phyloP scores from a whole-genome alignment of 2,329 filamentous ascomycete species.

The Colletotrichum godetiae region DNA sequence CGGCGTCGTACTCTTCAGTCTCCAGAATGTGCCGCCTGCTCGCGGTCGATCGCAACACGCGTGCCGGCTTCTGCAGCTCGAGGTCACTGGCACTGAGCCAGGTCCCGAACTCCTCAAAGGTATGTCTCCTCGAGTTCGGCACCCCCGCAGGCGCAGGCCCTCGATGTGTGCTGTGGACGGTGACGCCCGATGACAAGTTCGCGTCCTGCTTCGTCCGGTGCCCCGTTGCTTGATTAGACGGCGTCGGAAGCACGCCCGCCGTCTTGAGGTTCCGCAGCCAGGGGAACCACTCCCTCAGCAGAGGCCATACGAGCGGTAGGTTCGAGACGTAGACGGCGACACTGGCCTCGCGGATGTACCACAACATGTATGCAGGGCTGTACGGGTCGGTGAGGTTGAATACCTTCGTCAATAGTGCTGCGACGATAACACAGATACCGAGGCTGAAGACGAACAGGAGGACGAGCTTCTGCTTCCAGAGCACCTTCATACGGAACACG shows the following conservation, averaged over 20 bases:
- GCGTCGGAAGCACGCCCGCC: background rate
- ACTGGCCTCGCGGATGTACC: constrained; percentile 65
- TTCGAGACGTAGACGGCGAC: constrained; percentile 65
- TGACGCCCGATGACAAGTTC: background rate
- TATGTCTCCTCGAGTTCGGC: background rate
- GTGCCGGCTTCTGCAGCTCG: constrained; percentile 9
- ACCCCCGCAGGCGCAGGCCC: background rate
- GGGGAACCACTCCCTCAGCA: constrained; percentile 52
- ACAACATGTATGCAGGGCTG: constrained; percentile 54
- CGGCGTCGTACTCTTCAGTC: background rate
- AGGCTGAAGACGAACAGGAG: constrained; percentile 61
- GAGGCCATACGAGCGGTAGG: constrained; percentile 63
- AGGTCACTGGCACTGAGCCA: constrained; percentile 18
- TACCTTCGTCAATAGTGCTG: constrained; percentile 56
- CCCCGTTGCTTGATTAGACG: background rate
- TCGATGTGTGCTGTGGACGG: background rate
- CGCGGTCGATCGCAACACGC: background rate
- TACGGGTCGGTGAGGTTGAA: constrained; percentile 50
- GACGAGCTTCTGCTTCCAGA: constrained; percentile 54
- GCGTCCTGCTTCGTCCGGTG: background rate
- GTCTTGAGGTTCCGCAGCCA: constrained; percentile 6
- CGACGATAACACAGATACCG: constrained; percentile 58
- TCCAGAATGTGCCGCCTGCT: background rate
- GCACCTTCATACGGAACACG: constrained; percentile 48
- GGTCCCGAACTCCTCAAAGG: constrained; percentile 8